Conservation (phyloP, 2,329 filamentous ascomycete species). For the Dactylellina cionopaga region DNA sequence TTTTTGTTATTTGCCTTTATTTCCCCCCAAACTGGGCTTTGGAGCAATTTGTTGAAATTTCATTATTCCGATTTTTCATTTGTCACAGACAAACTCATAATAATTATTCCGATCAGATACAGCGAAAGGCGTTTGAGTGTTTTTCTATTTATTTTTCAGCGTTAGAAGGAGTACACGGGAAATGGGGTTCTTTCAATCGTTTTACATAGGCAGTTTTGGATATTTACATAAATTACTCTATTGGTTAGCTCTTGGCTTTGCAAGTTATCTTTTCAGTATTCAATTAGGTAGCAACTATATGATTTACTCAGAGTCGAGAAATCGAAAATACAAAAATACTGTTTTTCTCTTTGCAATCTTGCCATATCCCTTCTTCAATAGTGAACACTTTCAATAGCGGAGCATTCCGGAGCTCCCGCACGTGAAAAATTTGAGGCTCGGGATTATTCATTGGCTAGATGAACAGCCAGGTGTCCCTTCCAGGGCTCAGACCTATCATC, state of each 20-base stretch:
- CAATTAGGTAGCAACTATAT: too few relatives aligned
- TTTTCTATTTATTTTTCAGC: background rate
- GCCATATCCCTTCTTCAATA: background rate
- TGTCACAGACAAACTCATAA: too few relatives aligned
- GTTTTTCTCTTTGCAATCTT: background rate
- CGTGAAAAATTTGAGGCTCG: conserved; percentile 3
- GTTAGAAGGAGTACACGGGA: conserved; percentile 33
- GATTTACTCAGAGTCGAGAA: too few relatives aligned
- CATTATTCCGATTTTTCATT: conserved; percentile 1
- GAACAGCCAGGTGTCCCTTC: conserved; percentile 21
- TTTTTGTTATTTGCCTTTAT: background rate
- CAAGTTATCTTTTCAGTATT: background rate
- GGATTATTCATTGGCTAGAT: background rate
- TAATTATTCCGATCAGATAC: background rate
- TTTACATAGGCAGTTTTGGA: conserved; percentile 4
- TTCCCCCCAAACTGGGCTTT: background rate
- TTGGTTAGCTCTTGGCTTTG: conserved; percentile 1
- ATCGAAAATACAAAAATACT: background rate
- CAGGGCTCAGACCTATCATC: conserved; percentile 47
- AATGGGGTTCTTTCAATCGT: background rate
- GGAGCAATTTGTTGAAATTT: conserved; percentile 1
- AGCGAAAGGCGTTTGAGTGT: conserved; percentile 24
- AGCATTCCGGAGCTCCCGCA: conserved; percentile 21
- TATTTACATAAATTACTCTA: conserved; percentile 6
- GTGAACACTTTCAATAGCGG: background rate